phyloP scores from a whole-genome alignment of 371 early-diverging fungal genomes.

The Mucor circinelloides region DNA sequence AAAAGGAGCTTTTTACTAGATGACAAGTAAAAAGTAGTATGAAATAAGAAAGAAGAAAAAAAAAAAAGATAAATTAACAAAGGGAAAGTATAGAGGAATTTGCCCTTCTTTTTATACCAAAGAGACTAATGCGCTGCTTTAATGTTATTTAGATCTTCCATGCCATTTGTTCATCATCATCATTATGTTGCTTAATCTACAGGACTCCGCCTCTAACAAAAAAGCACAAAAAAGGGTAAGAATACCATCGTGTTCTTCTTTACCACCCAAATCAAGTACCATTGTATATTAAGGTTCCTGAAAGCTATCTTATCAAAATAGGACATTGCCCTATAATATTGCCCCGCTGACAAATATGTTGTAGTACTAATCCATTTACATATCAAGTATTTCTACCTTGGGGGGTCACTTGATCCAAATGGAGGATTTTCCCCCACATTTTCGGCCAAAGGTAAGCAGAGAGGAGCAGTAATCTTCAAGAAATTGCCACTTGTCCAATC shows the following conservation, averaged over 20 bases:
- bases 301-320: constrained; percentile 11
- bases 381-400: not conserved
- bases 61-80: not conserved
- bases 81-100: not conserved
- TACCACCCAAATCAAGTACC: not conserved
- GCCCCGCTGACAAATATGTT: constrained; percentile 25
- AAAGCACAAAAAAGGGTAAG: constrained; percentile 14
- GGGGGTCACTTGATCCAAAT: constrained; percentile 7
- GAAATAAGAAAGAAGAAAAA: constrained; percentile 3
- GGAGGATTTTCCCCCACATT: constrained; percentile 5
- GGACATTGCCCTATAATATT: constrained; percentile 17
- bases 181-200: not conserved
- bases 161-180: constrained; percentile 18
- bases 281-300: not conserved
- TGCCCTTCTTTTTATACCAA: constrained; percentile 14
- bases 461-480: constrained; percentile 2
- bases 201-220: constrained; percentile 2
- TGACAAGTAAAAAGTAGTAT: constrained; percentile 5
- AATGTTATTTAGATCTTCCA: constrained; percentile 24
- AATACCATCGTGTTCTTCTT: constrained; percentile 7
- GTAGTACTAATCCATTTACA: constrained; percentile 21
- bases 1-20: not conserved
- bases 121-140: constrained; percentile 14
- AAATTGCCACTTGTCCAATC: constrained; percentile 4
- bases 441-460: not conserved